These are phyloP conservation scores for Populus euphratica DNA, from an alignment of 345 rosid species.

Conservation along the genomic window DNA sequence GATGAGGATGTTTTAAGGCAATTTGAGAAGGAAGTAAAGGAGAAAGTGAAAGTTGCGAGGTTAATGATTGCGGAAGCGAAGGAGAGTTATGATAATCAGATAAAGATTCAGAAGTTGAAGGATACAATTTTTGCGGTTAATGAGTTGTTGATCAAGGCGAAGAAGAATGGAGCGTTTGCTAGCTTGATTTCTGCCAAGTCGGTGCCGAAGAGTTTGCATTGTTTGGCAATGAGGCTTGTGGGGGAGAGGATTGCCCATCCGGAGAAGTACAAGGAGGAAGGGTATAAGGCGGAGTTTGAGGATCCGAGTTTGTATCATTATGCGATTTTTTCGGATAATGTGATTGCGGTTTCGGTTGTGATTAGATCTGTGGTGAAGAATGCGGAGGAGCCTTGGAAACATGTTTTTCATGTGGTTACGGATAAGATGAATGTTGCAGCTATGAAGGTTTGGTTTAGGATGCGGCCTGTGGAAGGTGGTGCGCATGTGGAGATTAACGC, in stretches of 20 bases:
- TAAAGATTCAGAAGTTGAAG: conserved; percentile 86
- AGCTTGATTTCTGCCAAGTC: conserved; percentile 81
- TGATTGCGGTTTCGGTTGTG: conserved; percentile 89
- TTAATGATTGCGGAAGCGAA: conserved; percentile 69
- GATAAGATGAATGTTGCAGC: conserved; percentile 84
- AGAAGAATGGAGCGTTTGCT: conserved; percentile 78
- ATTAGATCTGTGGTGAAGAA: conserved; percentile 81
- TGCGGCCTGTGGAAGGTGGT: conserved; percentile 77
- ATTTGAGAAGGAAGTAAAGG: conserved; percentile 91
- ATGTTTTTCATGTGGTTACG: conserved; percentile 83
- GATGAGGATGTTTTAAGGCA: conserved; percentile 77
- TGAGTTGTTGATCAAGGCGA: conserved; percentile 72
- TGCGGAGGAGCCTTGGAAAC: conserved; percentile 70
- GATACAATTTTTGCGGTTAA: conserved; percentile 86
- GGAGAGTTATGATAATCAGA: conserved; percentile 86
- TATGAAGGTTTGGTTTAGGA: conserved; percentile 92
- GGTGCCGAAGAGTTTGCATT: conserved; percentile 82
- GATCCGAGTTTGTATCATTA: conserved; percentile 77
- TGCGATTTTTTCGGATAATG: conserved; percentile 77
- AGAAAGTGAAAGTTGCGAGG: conserved; percentile 66
- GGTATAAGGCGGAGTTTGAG: conserved; percentile 51
- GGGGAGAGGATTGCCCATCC: conserved; percentile 79
- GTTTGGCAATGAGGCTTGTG: conserved; percentile 91
- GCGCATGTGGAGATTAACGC: conserved; percentile 75
- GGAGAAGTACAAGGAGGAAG: conserved; percentile 61